A percentile compares a stretch with the other conserved stretches of the same genome.
These are phyloP conservation scores for Hemileccinum impolitum DNA, from an alignment of 768 basidiomycete species.

Conservation along the genomic window DNA sequence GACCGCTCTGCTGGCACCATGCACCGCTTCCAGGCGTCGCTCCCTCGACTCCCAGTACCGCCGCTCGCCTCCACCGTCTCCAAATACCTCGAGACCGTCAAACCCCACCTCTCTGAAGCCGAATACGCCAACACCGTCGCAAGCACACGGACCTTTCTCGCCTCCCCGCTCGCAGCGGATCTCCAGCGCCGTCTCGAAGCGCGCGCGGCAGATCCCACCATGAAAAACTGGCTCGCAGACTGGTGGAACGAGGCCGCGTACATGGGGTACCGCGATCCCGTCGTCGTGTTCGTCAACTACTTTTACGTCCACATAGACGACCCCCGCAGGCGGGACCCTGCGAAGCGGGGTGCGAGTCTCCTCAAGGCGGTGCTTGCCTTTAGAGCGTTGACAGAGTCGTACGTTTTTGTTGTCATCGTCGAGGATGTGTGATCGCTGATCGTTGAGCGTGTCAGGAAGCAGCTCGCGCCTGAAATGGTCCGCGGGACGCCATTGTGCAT, in stretches of 20 bases:
- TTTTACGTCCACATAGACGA: slow-evolving; percentile 88
- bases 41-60: slow-evolving; percentile 82
- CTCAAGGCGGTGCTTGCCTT: slow-evolving; percentile 86
- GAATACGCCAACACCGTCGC: slow-evolving; percentile 58
- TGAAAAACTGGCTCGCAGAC: slow-evolving; percentile 85
- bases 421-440: too few relatives aligned
- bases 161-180: slow-evolving; percentile 61
- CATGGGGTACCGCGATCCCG: slow-evolving; percentile 84
- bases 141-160: slow-evolving; percentile 64
- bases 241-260: slow-evolving; percentile 98
- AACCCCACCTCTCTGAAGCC: slow-evolving; percentile 66
- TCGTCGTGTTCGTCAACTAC: slow-evolving; percentile 92
- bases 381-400: slow-evolving; percentile 81
- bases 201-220: slow-evolving; percentile 58
- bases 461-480: slow-evolving; percentile 86
- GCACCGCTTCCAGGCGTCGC: slow-evolving; percentile 69
- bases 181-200: slow-evolving; percentile 78
- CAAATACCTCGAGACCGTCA: slow-evolving; percentile 86
- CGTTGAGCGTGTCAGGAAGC: slow-evolving; percentile 43
- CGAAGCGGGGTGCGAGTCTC: slow-evolving; percentile 74
- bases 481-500: slow-evolving; percentile 79
- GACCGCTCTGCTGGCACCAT: slow-evolving; percentile 58
- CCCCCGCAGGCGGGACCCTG: slow-evolving; percentile 47
- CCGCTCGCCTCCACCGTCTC: slow-evolving; percentile 74
- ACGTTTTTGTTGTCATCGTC: slow-evolving; percentile 2